Base-by-base conservation (phyloP, 192 early-diverging fungal genomes). In the Gryganskiella cystojenkinii region DNA sequence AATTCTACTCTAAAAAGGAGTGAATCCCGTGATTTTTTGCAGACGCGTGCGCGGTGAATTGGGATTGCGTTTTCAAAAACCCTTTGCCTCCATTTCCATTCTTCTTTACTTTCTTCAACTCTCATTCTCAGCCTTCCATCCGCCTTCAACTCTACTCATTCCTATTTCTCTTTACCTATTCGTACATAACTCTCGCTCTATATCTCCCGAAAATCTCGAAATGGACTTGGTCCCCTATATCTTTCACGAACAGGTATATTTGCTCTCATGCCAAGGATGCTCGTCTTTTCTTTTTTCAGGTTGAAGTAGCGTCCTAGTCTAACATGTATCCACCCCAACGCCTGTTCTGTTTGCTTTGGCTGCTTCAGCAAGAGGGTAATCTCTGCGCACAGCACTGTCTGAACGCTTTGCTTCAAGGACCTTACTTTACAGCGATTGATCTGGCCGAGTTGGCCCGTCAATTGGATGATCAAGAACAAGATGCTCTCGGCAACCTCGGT, bases 341-440 rank as follows among this genome's bases (percentile, higher is more conserved):
- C n/a, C n/a, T n/a, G n/a, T n/a, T n/a, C n/a, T n/a, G n/a, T n/a
- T n/a, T n/a, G n/a, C n/a, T n/a, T n/a, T n/a, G n/a, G n/a, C 0
- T 28, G 31, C 34, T 46, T n/a, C 46, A 90, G 85, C 92, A 94
- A 91, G 90, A 93, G 71, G 93, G 92, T 30, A 85, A 90, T 57
- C 81, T 94, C 44, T 95, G 93, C 62, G 92, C 92, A 0, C 93
- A 95, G 45, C 92, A 95, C 82, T 91, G 91, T 31, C 62, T 95
- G 54, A 95, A 95, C 68, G 84, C 89, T n/a, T 80, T 94, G 14
- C 81, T 94, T 24, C 84, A 88, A 82, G 84, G 84, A 62, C 79
- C 51, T 9, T 93, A 92, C 61, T 94, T 92, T 57, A 90, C 92
- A 3, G 89, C 93, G 5, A 88, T 93, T 10, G 93, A 95, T 80